Evolutionary conservation across 2,329 filamentous ascomycete genomes (phyloP).

Genomic region (Akanthomyces muscarius): DNA sequence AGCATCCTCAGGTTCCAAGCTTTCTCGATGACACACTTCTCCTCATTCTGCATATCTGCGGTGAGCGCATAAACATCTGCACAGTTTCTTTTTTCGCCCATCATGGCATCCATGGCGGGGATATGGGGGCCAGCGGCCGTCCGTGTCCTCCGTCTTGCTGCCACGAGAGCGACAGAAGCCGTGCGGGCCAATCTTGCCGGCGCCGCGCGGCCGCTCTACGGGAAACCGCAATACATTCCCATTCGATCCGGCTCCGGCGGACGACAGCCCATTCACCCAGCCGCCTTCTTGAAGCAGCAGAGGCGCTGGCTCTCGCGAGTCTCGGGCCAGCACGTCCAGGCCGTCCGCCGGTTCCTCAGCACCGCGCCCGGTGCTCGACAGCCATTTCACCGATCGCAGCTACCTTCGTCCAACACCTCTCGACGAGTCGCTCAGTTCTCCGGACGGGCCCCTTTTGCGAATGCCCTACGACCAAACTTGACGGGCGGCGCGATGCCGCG

Average conservation of each 20-base stretch:
- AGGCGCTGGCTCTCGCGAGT: conserved; percentile 48
- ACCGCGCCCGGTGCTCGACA: conserved; percentile 28
- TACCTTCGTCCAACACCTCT: conserved; percentile 46
- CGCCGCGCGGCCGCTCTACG: conserved; percentile 42
- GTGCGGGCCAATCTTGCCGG: conserved; percentile 47
- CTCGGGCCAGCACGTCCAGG: conserved; percentile 39
- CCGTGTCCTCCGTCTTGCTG: conserved; percentile 50
- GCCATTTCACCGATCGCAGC: conserved; percentile 44
- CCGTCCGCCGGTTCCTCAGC: conserved; percentile 50
- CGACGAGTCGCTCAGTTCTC: conserved; percentile 58
- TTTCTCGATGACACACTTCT: conserved; percentile 16
- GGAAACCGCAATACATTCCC: conserved; percentile 44
- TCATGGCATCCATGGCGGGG: conserved; percentile 54
- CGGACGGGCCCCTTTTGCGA: conserved; percentile 79
- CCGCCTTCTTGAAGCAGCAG: conserved; percentile 48
- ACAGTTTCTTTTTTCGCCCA: conserved; percentile 23
- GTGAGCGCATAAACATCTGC: conserved; percentile 23
- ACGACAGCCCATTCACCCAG: conserved; percentile 52
- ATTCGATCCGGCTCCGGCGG: conserved; percentile 37
- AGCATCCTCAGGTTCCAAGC: conserved; percentile 16
- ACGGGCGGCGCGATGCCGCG: conserved; percentile 82
- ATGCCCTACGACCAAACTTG: conserved; percentile 83
- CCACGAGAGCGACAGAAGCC: conserved; percentile 47
- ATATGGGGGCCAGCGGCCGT: conserved; percentile 55
- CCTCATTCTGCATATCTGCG: conserved; percentile 21